phyloP scores from a whole-genome alignment of 2,329 filamentous ascomycete genomes.

The Paracoccidioides lutzii region DNA sequence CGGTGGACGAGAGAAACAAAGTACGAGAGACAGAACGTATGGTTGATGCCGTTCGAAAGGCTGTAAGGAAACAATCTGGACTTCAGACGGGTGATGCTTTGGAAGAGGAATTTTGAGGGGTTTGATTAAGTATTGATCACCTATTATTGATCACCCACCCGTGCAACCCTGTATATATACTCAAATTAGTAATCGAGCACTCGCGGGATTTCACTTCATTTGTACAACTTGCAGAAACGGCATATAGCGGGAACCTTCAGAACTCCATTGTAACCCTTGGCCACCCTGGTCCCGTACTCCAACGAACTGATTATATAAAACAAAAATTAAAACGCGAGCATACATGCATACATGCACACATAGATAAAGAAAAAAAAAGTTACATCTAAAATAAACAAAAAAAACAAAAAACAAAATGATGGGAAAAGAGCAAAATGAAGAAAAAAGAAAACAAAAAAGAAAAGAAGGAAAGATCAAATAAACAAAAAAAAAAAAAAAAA shows the following conservation, averaged over 20 bases:
- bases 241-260: neutral
- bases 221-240: no score
- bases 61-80: conserved; percentile 13
- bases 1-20: conserved; percentile 54
- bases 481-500: conserved; percentile 5
- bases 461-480: conserved; percentile 2
- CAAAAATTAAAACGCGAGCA: neutral
- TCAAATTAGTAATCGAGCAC: no score
- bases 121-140: conserved; percentile 32
- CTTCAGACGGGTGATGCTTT: conserved; percentile 11
- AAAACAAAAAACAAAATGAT: conserved; percentile 1
- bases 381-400: neutral
- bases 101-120: conserved; percentile 47
- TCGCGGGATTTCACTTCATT: no score
- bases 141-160: no score
- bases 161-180: no score
- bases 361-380: neutral
- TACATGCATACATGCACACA: neutral
- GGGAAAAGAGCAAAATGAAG: conserved; percentile 1
- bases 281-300: neutral
- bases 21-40: conserved; percentile 51
- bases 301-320: neutral
- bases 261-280: neutral
- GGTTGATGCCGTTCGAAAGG: conserved; percentile 47
- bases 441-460: neutral